A percentile compares a stretch with the other conserved stretches of the same genome.
Evolutionary conservation across 2,329 filamentous ascomycete species (phyloP).

Genomic region (Orbilia quercus): DNA sequence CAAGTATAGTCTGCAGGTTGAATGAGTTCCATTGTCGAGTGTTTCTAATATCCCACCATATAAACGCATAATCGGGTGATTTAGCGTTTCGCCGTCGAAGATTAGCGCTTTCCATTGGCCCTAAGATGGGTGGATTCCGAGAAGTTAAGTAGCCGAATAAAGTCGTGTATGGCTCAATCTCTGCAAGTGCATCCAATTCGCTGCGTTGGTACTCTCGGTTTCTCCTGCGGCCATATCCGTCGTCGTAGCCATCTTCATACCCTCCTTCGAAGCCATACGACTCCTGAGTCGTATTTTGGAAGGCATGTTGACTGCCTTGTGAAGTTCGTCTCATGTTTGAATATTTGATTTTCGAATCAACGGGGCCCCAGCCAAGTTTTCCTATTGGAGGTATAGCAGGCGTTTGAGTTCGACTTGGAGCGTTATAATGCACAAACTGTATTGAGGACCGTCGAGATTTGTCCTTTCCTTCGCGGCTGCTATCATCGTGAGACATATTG

Average conservation of each 20-base stretch:
- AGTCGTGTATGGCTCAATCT: slow-evolving; percentile 52
- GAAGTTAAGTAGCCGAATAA: slow-evolving; percentile 35
- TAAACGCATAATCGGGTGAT: slow-evolving; percentile 54
- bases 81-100: slow-evolving; percentile 49
- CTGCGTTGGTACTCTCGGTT: slow-evolving; percentile 43
- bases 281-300: slow-evolving; percentile 53
- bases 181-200: slow-evolving; percentile 45
- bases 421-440: slow-evolving; percentile 55
- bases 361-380: slow-evolving; percentile 55
- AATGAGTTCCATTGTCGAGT: slow-evolving; percentile 52
- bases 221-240: slow-evolving; percentile 37
- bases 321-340: slow-evolving; percentile 54
- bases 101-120: slow-evolving; percentile 53
- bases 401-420: slow-evolving; percentile 49
- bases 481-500: slow-evolving; percentile 44
- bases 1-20: slow-evolving; percentile 47
- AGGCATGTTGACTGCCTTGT: slow-evolving; percentile 46
- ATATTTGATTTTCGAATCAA: slow-evolving; percentile 55
- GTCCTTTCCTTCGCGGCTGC: slow-evolving; percentile 44
- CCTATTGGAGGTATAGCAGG: slow-evolving; percentile 53
- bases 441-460: slow-evolving; percentile 50
- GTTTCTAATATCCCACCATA: slow-evolving; percentile 55
- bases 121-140: slow-evolving; percentile 48
- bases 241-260: slow-evolving; percentile 34
- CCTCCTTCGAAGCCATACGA: slow-evolving; percentile 49